These are phyloP conservation scores for Podila horticola DNA, from an alignment of 192 early-diverging fungal species.

Conservation along the genomic window DNA sequence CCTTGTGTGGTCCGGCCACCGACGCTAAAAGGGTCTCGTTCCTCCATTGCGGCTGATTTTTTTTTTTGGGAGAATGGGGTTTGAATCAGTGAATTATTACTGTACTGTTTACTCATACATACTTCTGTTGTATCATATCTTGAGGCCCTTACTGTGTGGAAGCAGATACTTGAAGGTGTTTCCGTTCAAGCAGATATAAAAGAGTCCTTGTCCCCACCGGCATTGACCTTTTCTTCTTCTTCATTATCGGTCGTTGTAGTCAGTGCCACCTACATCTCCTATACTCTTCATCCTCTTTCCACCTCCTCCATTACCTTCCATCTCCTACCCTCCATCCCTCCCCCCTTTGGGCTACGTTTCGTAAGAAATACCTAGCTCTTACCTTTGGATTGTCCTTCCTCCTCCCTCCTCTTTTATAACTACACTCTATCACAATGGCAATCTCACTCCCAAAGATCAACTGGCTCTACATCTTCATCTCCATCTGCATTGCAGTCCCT, in stretches of 20 bases:
- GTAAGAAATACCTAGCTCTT: neutral
- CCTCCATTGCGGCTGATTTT: no score
- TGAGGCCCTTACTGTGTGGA: no score
- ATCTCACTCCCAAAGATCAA: constrained; percentile 16
- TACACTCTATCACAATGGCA: constrained; percentile 15
- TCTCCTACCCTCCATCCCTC: neutral
- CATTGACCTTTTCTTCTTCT: constrained; percentile 9
- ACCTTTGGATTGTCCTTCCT: neutral
- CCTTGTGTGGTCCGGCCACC: no score
- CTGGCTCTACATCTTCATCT: constrained; percentile 32
- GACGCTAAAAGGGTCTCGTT: no score
- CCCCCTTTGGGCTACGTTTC: neutral
- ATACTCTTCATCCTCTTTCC: neutral
- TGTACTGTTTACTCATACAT: no score
- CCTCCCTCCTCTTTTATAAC: neutral
- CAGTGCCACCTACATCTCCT: neutral
- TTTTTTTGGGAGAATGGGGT: no score
- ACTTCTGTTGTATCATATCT: no score
- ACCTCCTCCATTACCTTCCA: neutral
- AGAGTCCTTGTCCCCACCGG: neutral
- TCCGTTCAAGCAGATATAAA: neutral
- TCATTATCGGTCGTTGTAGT: constrained; percentile 1
- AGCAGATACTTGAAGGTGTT: no score
- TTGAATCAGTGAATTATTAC: no score
- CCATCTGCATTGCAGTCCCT: constrained; percentile 30